These are phyloP conservation scores for Silene latifolia DNA, from an alignment of 148 eudicot genomes.

Conservation along the genomic window DNA sequence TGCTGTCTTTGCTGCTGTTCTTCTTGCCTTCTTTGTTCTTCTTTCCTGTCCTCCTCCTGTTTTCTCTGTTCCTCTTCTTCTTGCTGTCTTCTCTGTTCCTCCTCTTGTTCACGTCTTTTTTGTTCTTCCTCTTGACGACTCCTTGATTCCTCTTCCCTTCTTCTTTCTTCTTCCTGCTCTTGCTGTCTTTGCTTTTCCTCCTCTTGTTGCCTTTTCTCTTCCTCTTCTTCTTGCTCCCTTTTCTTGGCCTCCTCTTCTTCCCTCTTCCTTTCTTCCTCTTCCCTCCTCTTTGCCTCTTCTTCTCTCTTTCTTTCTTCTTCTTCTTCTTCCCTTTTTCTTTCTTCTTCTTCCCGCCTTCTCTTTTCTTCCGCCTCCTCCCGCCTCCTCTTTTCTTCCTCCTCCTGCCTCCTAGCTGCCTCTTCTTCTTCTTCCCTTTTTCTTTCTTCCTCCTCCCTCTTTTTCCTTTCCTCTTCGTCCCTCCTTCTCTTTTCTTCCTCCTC, in stretches of 20 bases:
- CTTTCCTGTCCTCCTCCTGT: constrained; percentile 15
- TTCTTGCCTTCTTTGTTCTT: constrained; percentile 3
- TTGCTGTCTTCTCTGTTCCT: background rate
- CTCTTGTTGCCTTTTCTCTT: background rate
- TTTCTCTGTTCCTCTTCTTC: constrained; percentile 9
- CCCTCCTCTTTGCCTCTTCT: constrained; percentile 11
- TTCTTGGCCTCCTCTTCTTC: constrained; percentile 5
- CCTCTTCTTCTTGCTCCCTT: background rate
- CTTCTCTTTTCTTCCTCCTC: constrained; percentile 10
- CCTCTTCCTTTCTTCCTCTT: constrained; percentile 8
- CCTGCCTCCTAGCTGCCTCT: background rate
- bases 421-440: constrained; percentile 8
- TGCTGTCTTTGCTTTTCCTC: constrained; percentile 10
- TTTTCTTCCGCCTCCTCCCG: constrained; percentile 3
- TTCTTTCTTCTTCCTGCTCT: constrained; percentile 9
- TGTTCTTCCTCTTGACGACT: background rate
- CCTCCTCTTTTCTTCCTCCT: constrained; percentile 8
- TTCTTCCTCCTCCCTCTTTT: constrained; percentile 7
- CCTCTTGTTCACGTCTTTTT: constrained; percentile 7
- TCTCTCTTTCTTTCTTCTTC: constrained; percentile 8
- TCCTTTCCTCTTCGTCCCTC: constrained; percentile 1
- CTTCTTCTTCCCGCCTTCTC: constrained; percentile 15
- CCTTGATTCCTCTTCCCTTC: constrained; percentile 10
- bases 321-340: background rate
- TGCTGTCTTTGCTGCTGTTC: constrained; percentile 9